A percentile compares a stretch with the other conserved stretches of the same genome.
Evolutionary conservation across 306 rosid species (phyloP).

Genomic region (Prosopis cineraria): DNA sequence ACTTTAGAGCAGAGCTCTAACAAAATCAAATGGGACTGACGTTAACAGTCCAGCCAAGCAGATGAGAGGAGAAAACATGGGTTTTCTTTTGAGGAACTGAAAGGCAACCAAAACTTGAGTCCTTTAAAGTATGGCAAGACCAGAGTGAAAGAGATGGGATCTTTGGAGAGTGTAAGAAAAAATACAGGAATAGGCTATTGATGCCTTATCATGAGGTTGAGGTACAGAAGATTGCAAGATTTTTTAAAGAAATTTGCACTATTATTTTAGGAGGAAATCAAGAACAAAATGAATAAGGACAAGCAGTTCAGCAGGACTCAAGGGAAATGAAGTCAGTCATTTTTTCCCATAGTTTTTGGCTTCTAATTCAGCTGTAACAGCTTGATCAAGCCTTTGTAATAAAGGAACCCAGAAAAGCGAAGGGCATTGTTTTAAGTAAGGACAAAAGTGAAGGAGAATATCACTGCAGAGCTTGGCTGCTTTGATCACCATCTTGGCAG

Average conservation of each 20-base stretch:
- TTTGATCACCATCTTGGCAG: slow-evolving; percentile 37
- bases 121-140: slow-evolving; percentile 40
- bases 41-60: slow-evolving; percentile 56
- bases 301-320: slow-evolving; percentile 50
- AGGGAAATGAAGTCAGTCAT: slow-evolving; percentile 56
- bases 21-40: slow-evolving; percentile 48
- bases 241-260: slow-evolving; percentile 57
- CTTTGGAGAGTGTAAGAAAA: slow-evolving; percentile 65
- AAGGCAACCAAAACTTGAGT: slow-evolving; percentile 44
- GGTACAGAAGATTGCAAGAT: slow-evolving; percentile 71
- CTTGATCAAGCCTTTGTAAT: slow-evolving; percentile 43
- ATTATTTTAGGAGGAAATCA: slow-evolving; percentile 48
- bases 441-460: slow-evolving; percentile 28
- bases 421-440: slow-evolving; percentile 32
- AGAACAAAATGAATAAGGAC: slow-evolving; percentile 66
- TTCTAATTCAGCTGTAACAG: slow-evolving; percentile 52
- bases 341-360: slow-evolving; percentile 53
- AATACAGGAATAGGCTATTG: slow-evolving; percentile 54
- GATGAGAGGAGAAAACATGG: slow-evolving; percentile 62
- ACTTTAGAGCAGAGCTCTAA: no score
- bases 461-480: slow-evolving; percentile 31
- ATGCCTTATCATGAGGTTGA: slow-evolving; percentile 59
- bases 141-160: slow-evolving; percentile 65
- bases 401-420: slow-evolving; percentile 37
- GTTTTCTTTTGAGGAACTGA: slow-evolving; percentile 58